Evolutionary conservation across 306 rosid genomes (phyloP).

Genomic region (Trifolium dubium): DNA sequence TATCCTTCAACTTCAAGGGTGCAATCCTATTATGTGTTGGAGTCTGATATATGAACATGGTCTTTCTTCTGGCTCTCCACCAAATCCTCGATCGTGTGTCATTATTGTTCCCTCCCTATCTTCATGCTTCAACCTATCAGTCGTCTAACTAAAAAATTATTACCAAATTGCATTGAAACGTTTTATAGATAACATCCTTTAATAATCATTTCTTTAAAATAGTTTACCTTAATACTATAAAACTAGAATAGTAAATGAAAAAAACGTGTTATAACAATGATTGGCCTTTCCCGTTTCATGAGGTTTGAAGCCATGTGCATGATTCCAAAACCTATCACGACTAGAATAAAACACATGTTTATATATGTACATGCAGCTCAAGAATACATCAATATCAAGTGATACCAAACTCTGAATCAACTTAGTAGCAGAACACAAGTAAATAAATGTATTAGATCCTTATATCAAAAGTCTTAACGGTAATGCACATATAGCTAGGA

Average conservation of each 20-base stretch:
- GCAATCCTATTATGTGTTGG: conserved; percentile 4
- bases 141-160: not conserved
- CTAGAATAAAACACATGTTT: not conserved
- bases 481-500: too few relatives aligned
- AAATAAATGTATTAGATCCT: too few relatives aligned
- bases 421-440: too few relatives aligned
- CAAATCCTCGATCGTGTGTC: not conserved
- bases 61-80: not conserved
- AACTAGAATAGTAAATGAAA: not conserved
- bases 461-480: too few relatives aligned
- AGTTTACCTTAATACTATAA: not conserved
- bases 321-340: not conserved
- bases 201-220: too few relatives aligned
- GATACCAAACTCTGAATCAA: too few relatives aligned
- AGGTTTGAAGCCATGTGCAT: not conserved
- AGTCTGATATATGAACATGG: not conserved
- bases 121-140: not conserved
- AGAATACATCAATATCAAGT: not conserved
- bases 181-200: not conserved
- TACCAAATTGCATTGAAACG: not conserved
- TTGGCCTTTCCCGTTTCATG: not conserved
- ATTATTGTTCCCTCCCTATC: not conserved
- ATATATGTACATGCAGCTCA: not conserved
- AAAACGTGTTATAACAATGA: not conserved
- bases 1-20: conserved; percentile 9